A percentile compares a stretch with the other conserved stretches of the same genome.
Evolutionary conservation across 306 rosid species (phyloP).

Genomic region (Arachis hypogaea): DNA sequence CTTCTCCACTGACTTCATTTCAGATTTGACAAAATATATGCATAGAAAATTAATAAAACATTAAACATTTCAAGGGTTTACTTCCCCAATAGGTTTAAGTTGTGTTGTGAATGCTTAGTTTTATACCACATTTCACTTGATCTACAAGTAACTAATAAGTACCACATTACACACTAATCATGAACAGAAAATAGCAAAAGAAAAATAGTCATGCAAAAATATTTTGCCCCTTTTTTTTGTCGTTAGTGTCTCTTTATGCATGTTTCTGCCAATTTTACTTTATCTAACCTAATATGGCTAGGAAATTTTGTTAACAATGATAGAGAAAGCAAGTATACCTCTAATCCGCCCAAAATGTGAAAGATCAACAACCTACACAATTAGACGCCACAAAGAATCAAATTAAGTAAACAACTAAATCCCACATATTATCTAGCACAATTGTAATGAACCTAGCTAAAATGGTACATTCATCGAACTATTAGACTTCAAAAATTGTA

Average conservation of each 20-base stretch:
- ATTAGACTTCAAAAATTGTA: conserved; percentile 21
- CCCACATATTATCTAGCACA: conserved; percentile 6
- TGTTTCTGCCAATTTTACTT: conserved; percentile 23
- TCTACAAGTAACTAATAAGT: not conserved
- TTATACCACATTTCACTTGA: conserved; percentile 8
- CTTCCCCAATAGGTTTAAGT: not conserved
- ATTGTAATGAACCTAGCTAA: conserved; percentile 17
- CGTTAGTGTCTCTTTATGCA: not conserved
- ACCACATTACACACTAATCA: not conserved
- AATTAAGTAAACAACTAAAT: conserved; percentile 21
- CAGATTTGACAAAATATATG: conserved; percentile 37
- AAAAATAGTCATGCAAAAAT: not conserved
- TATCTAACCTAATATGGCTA: conserved; percentile 2
- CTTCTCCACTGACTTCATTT: conserved; percentile 83
- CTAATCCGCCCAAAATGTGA: conserved; percentile 94
- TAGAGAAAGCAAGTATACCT: conserved; percentile 58
- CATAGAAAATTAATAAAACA: conserved; percentile 22
- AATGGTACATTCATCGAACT: conserved; percentile 21
- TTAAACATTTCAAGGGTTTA: conserved; percentile 13
- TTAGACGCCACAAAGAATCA: conserved; percentile 26
- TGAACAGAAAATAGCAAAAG: too few species aligned
- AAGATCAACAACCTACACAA: conserved; percentile 84
- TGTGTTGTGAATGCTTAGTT: not conserved
- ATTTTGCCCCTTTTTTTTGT: not conserved
- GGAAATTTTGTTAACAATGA: conserved; percentile 11